Conservation (phyloP, 306 rosid genomes). For the Glycine soja region DNA sequence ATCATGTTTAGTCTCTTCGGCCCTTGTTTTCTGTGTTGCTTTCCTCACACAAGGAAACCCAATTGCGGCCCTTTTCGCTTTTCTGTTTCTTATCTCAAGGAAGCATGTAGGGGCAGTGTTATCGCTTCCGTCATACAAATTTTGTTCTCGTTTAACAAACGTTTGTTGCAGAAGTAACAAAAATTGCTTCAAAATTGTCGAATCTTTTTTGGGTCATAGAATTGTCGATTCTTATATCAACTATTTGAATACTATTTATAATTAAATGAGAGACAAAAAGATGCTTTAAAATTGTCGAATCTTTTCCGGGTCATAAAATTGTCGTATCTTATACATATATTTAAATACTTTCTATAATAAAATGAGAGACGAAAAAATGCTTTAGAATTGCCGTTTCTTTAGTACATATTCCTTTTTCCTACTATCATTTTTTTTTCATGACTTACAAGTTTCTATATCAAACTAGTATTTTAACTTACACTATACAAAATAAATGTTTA, state of each 20-base stretch:
- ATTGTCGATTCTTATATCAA: not conserved
- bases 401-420: not conserved
- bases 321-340: no score
- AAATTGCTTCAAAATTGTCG: not conserved
- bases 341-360: not conserved
- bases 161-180: not conserved
- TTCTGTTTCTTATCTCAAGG: slow-evolving; percentile 1
- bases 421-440: not conserved
- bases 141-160: slow-evolving; percentile 7
- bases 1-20: slow-evolving; percentile 5
- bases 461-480: not conserved
- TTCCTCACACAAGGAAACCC: slow-evolving; percentile 14
- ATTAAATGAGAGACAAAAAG: no score
- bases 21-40: slow-evolving; percentile 10
- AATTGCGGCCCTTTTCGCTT: not conserved
- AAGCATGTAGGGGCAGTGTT: slow-evolving; percentile 12
- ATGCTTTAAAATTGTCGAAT: no score
- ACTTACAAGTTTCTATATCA: not conserved
- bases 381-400: not conserved
- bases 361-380: not conserved
- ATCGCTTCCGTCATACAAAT: not conserved
- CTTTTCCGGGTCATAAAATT: no score
- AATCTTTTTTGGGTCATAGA: not conserved
- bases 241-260: no score
- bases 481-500: no score